Percentiles rank a stretch among this genome's conserved stretches.
These are phyloP conservation scores for Thielaviopsis musarum DNA, from an alignment of 2,329 filamentous ascomycete species.

Conservation along the genomic window DNA sequence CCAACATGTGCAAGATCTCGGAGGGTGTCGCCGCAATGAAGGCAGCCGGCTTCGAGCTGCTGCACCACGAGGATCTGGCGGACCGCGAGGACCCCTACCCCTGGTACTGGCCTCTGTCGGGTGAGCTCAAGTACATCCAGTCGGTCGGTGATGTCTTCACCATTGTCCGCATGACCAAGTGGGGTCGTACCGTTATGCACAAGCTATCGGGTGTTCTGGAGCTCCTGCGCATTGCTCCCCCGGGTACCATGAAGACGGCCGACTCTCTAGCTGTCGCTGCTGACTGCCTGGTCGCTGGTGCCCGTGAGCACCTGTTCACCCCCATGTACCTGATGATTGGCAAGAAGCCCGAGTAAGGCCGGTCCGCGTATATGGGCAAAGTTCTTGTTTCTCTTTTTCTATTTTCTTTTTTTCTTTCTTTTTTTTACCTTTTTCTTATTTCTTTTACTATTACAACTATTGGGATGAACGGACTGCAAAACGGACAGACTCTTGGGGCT, in stretches of 20 bases:
- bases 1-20: conserved; percentile 83
- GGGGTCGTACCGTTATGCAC: conserved; percentile 61
- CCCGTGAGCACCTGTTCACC: conserved; percentile 80
- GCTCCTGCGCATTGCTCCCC: conserved; percentile 55
- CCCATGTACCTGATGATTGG: conserved; percentile 97
- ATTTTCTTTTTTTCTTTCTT: neutral
- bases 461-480: neutral
- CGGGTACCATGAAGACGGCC: conserved; percentile 85
- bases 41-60: conserved; percentile 69
- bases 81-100: conserved; percentile 57
- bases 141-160: conserved; percentile 66
- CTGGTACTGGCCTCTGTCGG: conserved; percentile 88
- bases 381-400: neutral
- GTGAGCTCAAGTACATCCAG: conserved; percentile 69
- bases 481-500: neutral
- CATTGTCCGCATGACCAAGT: conserved; percentile 75
- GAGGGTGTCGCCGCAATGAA: conserved; percentile 74
- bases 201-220: conserved; percentile 63
- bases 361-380: neutral
- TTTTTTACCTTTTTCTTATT: neutral
- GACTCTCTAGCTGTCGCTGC: conserved; percentile 69
- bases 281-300: conserved; percentile 76
- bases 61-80: conserved; percentile 76
- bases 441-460: neutral
- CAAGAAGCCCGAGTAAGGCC: conserved; percentile 47